Percentiles rank a stretch among this genome's conserved stretches.
Evolutionary conservation across 2,329 filamentous ascomycete species (phyloP).

Genomic region (Colletotrichum sp.): DNA sequence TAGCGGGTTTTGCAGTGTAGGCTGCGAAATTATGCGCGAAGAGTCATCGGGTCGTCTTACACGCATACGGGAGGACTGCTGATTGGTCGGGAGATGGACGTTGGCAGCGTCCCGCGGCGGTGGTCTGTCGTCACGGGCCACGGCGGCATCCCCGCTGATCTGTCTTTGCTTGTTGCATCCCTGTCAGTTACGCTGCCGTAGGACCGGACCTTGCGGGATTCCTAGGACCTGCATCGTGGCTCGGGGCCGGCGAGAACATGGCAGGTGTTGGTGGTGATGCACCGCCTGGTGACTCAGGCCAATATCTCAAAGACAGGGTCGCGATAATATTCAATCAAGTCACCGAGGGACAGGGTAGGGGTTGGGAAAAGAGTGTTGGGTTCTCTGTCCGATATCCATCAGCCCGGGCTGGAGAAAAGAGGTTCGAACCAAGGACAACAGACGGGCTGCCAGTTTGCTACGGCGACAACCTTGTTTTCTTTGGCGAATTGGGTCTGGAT

Average conservation of each 20-base stretch:
- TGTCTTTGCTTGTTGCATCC: not conserved
- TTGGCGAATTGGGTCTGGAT: not conserved
- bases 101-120: not conserved
- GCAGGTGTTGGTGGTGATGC: not conserved
- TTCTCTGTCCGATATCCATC: not conserved
- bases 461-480: not conserved
- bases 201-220: not conserved
- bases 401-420: not conserved
- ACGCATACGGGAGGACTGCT: not conserved
- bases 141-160: not conserved
- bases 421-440: not conserved
- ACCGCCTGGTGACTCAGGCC: not conserved
- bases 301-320: not conserved
- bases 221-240: not conserved
- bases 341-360: not conserved
- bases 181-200: not conserved
- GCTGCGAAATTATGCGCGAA: not conserved
- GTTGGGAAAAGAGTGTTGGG: not conserved
- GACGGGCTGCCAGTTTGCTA: not conserved
- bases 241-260: not conserved
- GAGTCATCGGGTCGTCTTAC: not conserved
- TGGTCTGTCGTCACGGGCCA: not conserved
- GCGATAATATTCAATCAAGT: not conserved
- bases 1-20: not conserved
- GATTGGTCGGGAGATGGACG: not conserved